Evolutionary conservation across 768 basidiomycete genomes (phyloP).

Genomic region (Pisolithus marmoratus): DNA sequence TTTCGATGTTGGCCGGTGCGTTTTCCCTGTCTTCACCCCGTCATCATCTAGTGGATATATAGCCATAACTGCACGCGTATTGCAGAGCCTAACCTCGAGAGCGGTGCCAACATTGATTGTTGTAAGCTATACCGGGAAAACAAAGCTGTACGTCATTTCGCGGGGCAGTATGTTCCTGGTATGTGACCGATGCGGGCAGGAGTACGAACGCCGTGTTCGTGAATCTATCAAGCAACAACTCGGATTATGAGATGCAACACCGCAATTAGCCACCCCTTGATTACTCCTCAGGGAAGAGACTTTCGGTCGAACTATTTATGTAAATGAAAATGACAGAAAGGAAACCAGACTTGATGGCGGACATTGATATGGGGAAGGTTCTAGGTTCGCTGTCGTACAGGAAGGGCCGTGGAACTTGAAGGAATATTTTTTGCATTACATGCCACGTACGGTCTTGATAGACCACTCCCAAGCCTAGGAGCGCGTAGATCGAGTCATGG

Average conservation of each 20-base stretch:
- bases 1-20: constrained; percentile 94
- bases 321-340: too few species aligned
- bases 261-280: background rate
- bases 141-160: constrained; percentile 38
- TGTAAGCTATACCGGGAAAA: constrained; percentile 96
- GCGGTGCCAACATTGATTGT: constrained; percentile 95
- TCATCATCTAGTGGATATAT: too few species aligned
- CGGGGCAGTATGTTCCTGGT: background rate
- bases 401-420: too few species aligned
- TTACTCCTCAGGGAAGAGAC: background rate
- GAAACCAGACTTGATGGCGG: too few species aligned
- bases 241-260: constrained; percentile 46
- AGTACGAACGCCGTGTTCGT: constrained; percentile 85
- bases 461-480: too few species aligned
- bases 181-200: constrained; percentile 30
- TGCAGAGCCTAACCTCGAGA: constrained; percentile 95
- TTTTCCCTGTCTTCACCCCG: constrained; percentile 3
- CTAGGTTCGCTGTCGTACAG: too few species aligned
- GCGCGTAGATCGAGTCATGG: too few species aligned
- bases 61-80: background rate
- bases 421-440: too few species aligned
- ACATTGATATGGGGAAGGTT: too few species aligned
- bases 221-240: constrained; percentile 82
- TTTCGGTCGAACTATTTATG: too few species aligned
- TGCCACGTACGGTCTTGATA: too few species aligned